Evolutionary conservation across 352 stramenopile species (phyloP).

Genomic region (Elongisporangium undulatum): DNA sequence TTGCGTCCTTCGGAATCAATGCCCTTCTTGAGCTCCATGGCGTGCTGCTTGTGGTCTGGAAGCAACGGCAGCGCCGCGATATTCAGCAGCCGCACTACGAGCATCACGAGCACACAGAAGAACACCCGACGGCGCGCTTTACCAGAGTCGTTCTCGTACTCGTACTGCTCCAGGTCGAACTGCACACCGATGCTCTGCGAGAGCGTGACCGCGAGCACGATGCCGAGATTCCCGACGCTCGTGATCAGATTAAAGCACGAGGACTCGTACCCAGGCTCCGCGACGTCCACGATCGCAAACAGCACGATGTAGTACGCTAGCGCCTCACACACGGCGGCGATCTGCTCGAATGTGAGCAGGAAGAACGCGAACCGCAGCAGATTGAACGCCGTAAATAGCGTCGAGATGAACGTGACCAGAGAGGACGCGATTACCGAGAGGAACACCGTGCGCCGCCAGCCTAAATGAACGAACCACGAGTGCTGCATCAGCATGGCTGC

Average conservation of each 20-base stretch:
- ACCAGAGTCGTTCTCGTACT: conserved; percentile 37
- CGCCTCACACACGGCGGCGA: conserved; percentile 44
- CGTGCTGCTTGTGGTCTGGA: conserved; percentile 28
- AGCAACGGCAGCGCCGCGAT: conserved; percentile 35
- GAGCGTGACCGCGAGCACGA: conserved; percentile 48
- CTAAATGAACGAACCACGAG: conserved; percentile 9
- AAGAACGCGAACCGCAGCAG: conserved; percentile 42
- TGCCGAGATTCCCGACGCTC: conserved; percentile 37
- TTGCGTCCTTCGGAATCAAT: conserved; percentile 12
- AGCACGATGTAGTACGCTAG: conserved; percentile 46
- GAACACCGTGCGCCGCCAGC: conserved; percentile 34
- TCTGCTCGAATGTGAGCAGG: conserved; percentile 45
- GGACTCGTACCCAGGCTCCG: conserved; percentile 39
- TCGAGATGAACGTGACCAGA: conserved; percentile 28
- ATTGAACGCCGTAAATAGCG: conserved; percentile 52
- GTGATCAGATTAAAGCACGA: conserved; percentile 52
- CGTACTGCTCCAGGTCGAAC: conserved; percentile 59
- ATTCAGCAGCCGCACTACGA: conserved; percentile 27
- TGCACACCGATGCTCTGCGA: conserved; percentile 57
- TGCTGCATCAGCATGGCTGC: conserved; percentile 24
- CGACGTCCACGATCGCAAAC: conserved; percentile 39
- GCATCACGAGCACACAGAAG: conserved; percentile 39
- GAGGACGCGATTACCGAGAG: conserved; percentile 26
- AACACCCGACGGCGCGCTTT: conserved; percentile 38
- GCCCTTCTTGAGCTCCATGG: conserved; percentile 20